These are phyloP conservation scores for Suillus luteus DNA, from an alignment of 768 basidiomycete genomes.

Conservation along the genomic window DNA sequence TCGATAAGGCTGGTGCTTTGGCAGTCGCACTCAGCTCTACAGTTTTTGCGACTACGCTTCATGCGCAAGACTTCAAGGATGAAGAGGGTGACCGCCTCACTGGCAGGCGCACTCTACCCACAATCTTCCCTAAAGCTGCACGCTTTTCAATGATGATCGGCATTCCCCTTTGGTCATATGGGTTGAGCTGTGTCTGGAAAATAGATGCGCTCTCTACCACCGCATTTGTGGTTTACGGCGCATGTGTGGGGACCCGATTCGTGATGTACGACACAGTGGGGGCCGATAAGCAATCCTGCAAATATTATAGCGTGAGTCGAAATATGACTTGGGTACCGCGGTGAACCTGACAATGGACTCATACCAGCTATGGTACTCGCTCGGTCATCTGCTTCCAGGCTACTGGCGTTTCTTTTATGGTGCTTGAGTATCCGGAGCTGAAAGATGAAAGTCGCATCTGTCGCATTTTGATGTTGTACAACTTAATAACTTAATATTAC, in stretches of 20 bases:
- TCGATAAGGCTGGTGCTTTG: conserved; percentile 25
- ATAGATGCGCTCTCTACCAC: conserved; percentile 29
- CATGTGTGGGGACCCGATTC: conserved; percentile 38
- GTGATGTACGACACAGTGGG: conserved; percentile 29
- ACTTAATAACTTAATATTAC: no score
- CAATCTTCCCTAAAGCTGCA: conserved; percentile 41
- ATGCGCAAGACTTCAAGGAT: conserved; percentile 52
- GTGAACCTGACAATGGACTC: neutral
- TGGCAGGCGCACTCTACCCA: conserved; percentile 46
- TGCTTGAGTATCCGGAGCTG: neutral
- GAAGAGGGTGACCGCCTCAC: conserved; percentile 42
- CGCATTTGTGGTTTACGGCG: conserved; percentile 34
- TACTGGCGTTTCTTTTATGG: conserved; percentile 39
- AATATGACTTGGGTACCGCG: neutral
- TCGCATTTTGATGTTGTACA: neutral
- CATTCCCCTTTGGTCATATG: conserved; percentile 40
- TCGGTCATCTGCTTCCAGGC: conserved; percentile 37
- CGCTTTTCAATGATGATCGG: conserved; percentile 36
- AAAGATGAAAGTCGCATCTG: neutral
- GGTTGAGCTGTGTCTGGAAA: conserved; percentile 38
- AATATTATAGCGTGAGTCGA: conserved; percentile 38
- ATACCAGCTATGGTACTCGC: conserved; percentile 37
- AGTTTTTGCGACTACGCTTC: conserved; percentile 48
- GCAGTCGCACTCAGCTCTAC: conserved; percentile 39
- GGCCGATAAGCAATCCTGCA: conserved; percentile 39